Base-by-base conservation (phyloP, 1,284 basidiomycete genomes). In the Wallemia ichthyophaga region DNA sequence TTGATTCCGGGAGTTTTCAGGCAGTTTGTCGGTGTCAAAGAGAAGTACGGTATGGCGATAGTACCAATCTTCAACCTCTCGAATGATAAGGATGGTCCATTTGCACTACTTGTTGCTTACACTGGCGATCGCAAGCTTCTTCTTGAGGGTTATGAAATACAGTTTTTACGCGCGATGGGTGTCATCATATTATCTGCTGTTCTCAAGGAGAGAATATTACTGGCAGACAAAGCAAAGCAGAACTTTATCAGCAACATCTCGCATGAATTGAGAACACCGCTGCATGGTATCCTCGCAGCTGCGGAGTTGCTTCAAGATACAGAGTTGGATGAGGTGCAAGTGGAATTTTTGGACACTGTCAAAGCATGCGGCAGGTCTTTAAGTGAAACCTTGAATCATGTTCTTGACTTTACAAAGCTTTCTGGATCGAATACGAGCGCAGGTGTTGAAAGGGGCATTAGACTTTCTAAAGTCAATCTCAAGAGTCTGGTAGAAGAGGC, bases 31-130 rank as follows among this genome's bases (percentile, higher is more conserved):
- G n/a, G 57, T 64, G 85, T 85, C 0, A 74, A 77, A 1, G 78
- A 78, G 59, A 81, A 87, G 64, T 89, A 86, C 70, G 84, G 83
- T 9, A 74, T 92, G 64, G 79, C 83, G 85, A 83, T 79, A 59
- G 85, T 92, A 21, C 91, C 89, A 1, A 83, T 95, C 58, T 91
- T 86, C 69, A 91, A 91, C 62, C 80, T 94, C 59, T 86, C 94
- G 71, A 85, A 88, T 70, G 80, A 68, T 60, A 25, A 27, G 15
- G 55, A 56, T 17, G 55, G 83, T 60, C 88, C 89, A 0, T 95
- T 95, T 66, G 87, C 87, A 1, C 69, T 96, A 64, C 74, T 96
- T 32, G 91, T 86, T 65, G 87, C 86, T 2, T 94, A 91, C 70
- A 83, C 82, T 0, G 79, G 79, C 53, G 79, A 83, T 64, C 77